A percentile compares a stretch with the other conserved stretches of the same genome.
phyloP scores from a whole-genome alignment of 2,329 filamentous ascomycete species.

The Penicillium sp. region DNA sequence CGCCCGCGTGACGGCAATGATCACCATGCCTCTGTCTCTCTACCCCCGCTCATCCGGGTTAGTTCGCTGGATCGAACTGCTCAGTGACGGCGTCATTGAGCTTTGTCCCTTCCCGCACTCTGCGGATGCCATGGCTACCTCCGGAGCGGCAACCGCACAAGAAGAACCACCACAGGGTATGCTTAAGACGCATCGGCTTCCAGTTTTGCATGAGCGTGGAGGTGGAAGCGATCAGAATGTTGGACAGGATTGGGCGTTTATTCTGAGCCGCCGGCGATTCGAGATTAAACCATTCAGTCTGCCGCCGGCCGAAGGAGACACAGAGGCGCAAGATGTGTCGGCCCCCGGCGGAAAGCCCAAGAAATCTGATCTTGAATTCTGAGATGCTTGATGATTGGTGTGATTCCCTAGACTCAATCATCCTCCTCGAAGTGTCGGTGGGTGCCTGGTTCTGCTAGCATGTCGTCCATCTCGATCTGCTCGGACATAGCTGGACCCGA shows the following conservation, averaged over 20 bases:
- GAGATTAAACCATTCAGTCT: conserved; percentile 85
- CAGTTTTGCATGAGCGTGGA: conserved; percentile 83
- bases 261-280: conserved; percentile 76
- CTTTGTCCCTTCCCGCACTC: conserved; percentile 70
- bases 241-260: conserved; percentile 87
- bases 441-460: conserved; percentile 48
- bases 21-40: conserved; percentile 76
- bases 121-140: conserved; percentile 50
- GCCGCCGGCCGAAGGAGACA: conserved; percentile 78
- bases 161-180: conserved; percentile 84
- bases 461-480: conserved; percentile 62
- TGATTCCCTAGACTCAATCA: conserved; percentile 23
- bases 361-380: conserved; percentile 72
- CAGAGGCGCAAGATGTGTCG: conserved; percentile 56
- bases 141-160: conserved; percentile 54
- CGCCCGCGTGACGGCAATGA: conserved; percentile 65
- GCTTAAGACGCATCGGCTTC: conserved; percentile 76
- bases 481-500: conserved; percentile 56
- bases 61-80: conserved; percentile 78
- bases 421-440: conserved; percentile 30
- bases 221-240: conserved; percentile 70
- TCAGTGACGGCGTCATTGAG: conserved; percentile 84
- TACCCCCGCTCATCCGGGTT: conserved; percentile 74
- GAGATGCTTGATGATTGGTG: neutral
- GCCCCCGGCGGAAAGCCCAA: conserved; percentile 49